Evolutionary conservation across 2,329 filamentous ascomycete genomes (phyloP).

Genomic region (Sphaceloma murrayae): DNA sequence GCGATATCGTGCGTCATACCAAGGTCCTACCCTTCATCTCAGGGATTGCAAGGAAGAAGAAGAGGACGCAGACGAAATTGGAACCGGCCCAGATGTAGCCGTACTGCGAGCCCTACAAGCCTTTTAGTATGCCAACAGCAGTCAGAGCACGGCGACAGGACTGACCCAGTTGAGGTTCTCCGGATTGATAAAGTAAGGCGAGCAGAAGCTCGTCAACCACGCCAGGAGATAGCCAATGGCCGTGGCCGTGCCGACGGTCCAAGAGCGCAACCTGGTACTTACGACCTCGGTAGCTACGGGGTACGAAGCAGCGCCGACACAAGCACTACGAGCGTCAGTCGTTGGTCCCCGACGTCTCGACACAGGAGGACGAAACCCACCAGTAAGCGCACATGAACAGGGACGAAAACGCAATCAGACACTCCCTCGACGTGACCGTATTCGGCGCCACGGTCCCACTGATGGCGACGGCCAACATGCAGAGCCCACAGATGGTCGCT

Average conservation of each 20-base stretch:
- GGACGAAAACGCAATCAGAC: slow-evolving; percentile 44
- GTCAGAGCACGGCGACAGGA: slow-evolving; percentile 20
- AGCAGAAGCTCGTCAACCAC: slow-evolving; percentile 49
- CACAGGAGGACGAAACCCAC: neutral
- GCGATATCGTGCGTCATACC: no score
- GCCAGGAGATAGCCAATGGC: slow-evolving; percentile 46
- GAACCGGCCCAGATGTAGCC: slow-evolving; percentile 43
- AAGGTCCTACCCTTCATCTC: slow-evolving; percentile 17
- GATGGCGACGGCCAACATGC: slow-evolving; percentile 46
- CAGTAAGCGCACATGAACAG: slow-evolving; percentile 44
- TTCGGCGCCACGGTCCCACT: slow-evolving; percentile 30
- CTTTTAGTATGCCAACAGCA: neutral
- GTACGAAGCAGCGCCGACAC: slow-evolving; percentile 47
- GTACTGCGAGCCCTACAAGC: slow-evolving; percentile 37
- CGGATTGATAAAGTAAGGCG: slow-evolving; percentile 51
- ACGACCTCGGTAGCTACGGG: slow-evolving; percentile 36
- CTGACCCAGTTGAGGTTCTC: slow-evolving; percentile 42
- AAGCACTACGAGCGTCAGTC: slow-evolving; percentile 37
- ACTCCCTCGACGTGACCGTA: slow-evolving; percentile 31
- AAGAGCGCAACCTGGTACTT: slow-evolving; percentile 38
- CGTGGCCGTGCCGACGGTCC: slow-evolving; percentile 46
- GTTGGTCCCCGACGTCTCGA: neutral
- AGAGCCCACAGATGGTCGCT: slow-evolving; percentile 42
- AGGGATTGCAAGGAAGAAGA: slow-evolving; percentile 15
- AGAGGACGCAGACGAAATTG: slow-evolving; percentile 14